These are phyloP conservation scores for Arthrobotrys pseudoclavata DNA, from an alignment of 2,329 filamentous ascomycete genomes.

Conservation along the genomic window DNA sequence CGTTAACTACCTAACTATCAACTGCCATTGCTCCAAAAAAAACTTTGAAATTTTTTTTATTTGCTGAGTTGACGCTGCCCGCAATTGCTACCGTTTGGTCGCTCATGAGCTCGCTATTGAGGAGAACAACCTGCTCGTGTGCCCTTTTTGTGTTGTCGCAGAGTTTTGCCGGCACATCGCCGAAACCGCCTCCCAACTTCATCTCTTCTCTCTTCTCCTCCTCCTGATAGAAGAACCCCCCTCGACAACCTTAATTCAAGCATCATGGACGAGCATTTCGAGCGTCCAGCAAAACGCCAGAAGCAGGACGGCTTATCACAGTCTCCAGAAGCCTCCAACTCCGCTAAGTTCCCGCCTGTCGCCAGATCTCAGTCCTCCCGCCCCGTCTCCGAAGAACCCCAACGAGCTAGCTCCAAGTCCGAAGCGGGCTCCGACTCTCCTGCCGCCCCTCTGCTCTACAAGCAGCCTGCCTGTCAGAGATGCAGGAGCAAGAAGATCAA, in stretches of 20 bases:
- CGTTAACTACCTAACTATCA: slow-evolving; percentile 1
- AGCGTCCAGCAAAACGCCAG: slow-evolving; percentile 56
- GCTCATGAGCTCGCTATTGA: slow-evolving; percentile 34
- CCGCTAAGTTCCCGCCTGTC: slow-evolving; percentile 56
- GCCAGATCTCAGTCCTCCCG: slow-evolving; percentile 54
- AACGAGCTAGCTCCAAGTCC: slow-evolving; percentile 55
- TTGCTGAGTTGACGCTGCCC: background rate
- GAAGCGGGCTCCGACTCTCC: slow-evolving; percentile 54
- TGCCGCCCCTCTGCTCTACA: slow-evolving; percentile 54
- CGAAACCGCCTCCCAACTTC: slow-evolving; percentile 47
- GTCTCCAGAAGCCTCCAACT: slow-evolving; percentile 43
- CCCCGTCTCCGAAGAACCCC: slow-evolving; percentile 59
- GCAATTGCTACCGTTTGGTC: slow-evolving; percentile 9
- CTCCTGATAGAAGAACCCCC: slow-evolving; percentile 24
- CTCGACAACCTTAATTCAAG: slow-evolving; percentile 4
- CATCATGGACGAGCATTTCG: slow-evolving; percentile 57
- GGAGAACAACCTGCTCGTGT: slow-evolving; percentile 49
- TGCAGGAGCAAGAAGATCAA: slow-evolving; percentile 60
- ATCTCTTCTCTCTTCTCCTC: slow-evolving; percentile 4
- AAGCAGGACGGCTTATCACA: slow-evolving; percentile 57
- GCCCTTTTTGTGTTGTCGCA: slow-evolving; percentile 54
- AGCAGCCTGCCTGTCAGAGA: slow-evolving; percentile 60
- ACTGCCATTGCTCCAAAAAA: background rate
- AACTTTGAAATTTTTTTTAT: background rate
- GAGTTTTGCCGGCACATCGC: slow-evolving; percentile 57